Evolutionary conservation across 2,329 filamentous ascomycete species (phyloP).

Genomic region (Verticillium isaacii): DNA sequence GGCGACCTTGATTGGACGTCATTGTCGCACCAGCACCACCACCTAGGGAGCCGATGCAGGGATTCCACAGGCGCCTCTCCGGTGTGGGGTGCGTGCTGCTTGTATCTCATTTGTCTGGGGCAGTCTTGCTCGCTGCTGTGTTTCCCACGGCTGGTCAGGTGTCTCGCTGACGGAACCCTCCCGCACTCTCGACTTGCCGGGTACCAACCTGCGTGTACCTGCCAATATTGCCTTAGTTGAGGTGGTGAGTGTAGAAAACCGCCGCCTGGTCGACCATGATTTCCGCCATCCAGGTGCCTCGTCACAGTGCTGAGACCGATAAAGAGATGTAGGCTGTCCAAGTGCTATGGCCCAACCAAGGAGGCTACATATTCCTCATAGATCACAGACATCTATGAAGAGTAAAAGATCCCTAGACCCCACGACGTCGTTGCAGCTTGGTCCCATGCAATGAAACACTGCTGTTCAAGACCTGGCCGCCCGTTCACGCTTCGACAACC

Average conservation of each 20-base stretch:
- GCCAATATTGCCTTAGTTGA: no score
- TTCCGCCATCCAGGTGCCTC: no score
- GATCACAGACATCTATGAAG: neutral
- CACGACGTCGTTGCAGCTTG: no score
- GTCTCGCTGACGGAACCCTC: neutral
- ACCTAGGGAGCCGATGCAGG: neutral
- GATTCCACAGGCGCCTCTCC: neutral
- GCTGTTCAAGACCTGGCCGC: neutral
- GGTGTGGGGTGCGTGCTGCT: neutral
- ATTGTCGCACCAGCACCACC: neutral
- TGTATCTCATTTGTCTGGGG: neutral
- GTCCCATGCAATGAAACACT: neutral
- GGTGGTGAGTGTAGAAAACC: no score
- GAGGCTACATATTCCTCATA: no score
- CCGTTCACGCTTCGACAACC: neutral
- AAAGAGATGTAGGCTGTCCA: no score
- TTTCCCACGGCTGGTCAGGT: neutral
- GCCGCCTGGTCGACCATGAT: no score
- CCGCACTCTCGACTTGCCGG: no score
- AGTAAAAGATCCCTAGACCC: no score
- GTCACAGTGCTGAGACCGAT: no score
- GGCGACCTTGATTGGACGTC: neutral
- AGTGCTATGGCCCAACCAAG: no score
- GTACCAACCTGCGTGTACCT: no score
- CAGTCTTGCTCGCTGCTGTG: neutral